These are phyloP conservation scores for Candida patagonica DNA, from an alignment of 805 yeast species.

Conservation along the genomic window DNA sequence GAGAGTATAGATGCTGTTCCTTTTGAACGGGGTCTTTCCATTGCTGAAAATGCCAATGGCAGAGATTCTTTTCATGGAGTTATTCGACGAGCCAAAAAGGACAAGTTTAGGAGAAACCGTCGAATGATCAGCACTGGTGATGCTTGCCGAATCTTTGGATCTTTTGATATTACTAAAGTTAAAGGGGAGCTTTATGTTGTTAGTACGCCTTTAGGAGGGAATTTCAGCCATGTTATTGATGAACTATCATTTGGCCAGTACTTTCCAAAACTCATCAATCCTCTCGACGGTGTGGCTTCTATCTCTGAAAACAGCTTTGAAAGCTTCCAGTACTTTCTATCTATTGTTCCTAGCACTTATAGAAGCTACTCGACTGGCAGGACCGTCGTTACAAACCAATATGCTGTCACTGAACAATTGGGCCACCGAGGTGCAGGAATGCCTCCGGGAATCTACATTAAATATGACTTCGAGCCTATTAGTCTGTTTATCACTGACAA, in stretches of 20 bases:
- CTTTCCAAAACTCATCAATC: constrained; percentile 77
- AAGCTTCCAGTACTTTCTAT: constrained; percentile 54
- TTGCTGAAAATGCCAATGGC: background rate
- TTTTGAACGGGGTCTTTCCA: constrained; percentile 2
- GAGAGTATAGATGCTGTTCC: constrained; percentile 37
- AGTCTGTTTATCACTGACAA: constrained; percentile 58
- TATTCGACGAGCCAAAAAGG: constrained; percentile 14
- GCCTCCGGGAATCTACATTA: constrained; percentile 70
- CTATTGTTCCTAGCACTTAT: constrained; percentile 78
- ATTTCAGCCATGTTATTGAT: constrained; percentile 75
- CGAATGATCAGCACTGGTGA: constrained; percentile 7
- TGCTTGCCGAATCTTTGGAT: constrained; percentile 22
- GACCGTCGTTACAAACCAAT: constrained; percentile 73
- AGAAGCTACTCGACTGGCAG: constrained; percentile 52
- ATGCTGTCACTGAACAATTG: constrained; percentile 37
- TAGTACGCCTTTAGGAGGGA: constrained; percentile 49
- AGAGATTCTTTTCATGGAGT: constrained; percentile 15
- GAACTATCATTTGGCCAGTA: constrained; percentile 89
- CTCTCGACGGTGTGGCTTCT: constrained; percentile 72
- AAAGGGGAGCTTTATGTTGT: constrained; percentile 79
- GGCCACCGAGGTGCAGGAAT: constrained; percentile 24
- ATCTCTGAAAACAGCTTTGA: constrained; percentile 38
- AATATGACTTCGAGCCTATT: constrained; percentile 84
- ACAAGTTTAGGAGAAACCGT: constrained; percentile 7
- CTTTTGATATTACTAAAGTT: constrained; percentile 68